Evolutionary conservation across 2,329 filamentous ascomycete genomes (phyloP).

Genomic region (Aspergillus quadricinctus): DNA sequence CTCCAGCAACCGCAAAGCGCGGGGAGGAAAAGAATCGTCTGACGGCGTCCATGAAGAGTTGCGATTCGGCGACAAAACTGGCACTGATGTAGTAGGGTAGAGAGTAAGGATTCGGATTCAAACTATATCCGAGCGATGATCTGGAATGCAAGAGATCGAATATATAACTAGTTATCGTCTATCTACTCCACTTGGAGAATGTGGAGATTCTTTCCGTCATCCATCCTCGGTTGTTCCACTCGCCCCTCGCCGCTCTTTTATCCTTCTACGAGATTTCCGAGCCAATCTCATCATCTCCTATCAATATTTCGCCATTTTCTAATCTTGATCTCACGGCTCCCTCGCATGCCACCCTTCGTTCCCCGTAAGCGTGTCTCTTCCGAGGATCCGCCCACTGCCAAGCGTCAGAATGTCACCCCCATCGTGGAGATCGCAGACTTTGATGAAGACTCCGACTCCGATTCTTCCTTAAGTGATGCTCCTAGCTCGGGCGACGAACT

Average conservation of each 20-base stretch:
- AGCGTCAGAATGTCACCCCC: slow-evolving; percentile 30
- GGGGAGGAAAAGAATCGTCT: slow-evolving; percentile 75
- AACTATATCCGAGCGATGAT: background rate
- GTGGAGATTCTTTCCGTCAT: background rate
- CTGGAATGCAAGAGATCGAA: slow-evolving; percentile 1
- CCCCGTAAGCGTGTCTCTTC: slow-evolving; percentile 40
- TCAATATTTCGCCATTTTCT: background rate
- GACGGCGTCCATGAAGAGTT: slow-evolving; percentile 48
- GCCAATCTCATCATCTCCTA: slow-evolving; percentile 1
- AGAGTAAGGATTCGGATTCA: background rate
- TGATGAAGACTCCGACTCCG: slow-evolving; percentile 26
- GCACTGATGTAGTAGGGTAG: background rate
- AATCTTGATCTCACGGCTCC: slow-evolving; percentile 1
- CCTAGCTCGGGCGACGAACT: slow-evolving; percentile 51
- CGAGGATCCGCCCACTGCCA: slow-evolving; percentile 31
- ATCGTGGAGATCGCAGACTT: slow-evolving; percentile 18
- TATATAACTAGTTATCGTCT: background rate
- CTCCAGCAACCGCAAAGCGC: slow-evolving; percentile 83
- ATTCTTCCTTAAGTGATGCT: slow-evolving; percentile 36
- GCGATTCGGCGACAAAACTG: slow-evolving; percentile 8
- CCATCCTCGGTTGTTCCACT: background rate
- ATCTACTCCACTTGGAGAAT: background rate
- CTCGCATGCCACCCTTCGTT: slow-evolving; percentile 45
- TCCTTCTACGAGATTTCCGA: slow-evolving; percentile 10
- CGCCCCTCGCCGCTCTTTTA: background rate